These are phyloP conservation scores for Fistulinella cinereoalba DNA, from an alignment of 1,284 basidiomycete genomes.

Conservation along the genomic window DNA sequence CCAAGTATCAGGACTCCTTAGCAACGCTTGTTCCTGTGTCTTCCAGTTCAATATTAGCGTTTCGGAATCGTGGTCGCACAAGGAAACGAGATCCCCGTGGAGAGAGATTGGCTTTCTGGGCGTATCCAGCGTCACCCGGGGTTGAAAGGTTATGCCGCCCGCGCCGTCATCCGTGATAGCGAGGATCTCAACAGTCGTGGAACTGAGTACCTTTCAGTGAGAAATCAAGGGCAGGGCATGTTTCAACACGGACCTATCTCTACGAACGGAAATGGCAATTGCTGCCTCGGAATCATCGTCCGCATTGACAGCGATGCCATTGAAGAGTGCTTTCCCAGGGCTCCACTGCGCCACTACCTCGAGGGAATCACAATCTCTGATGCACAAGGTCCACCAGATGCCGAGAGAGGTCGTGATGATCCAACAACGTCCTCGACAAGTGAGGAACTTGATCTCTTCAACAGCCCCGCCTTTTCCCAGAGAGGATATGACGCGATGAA, in stretches of 20 bases:
- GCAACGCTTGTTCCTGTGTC: conserved; percentile 41
- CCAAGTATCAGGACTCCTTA: conserved; percentile 39
- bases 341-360: conserved; percentile 46
- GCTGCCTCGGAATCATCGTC: conserved; percentile 43
- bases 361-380: conserved; percentile 46
- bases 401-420: conserved; percentile 54
- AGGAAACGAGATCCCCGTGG: conserved; percentile 47
- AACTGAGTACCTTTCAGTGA: conserved; percentile 13
- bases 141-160: conserved; percentile 10
- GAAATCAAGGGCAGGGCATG: not conserved
- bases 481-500: conserved; percentile 26
- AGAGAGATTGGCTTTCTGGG: conserved; percentile 45
- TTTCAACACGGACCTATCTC: conserved; percentile 38
- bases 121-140: conserved; percentile 27
- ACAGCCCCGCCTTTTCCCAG: conserved; percentile 41
- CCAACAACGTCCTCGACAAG: conserved; percentile 40
- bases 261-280: conserved; percentile 46
- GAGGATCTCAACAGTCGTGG: conserved; percentile 22
- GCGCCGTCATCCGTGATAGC: conserved; percentile 15
- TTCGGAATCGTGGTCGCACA: conserved; percentile 49
- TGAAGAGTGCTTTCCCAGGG: conserved; percentile 50
- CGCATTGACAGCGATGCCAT: conserved; percentile 47
- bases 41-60: conserved; percentile 55
- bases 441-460: conserved; percentile 51
- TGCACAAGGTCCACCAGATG: conserved; percentile 53